Conservation (phyloP, 1,284 basidiomycete species). For the Tremellales sp. region DNA sequence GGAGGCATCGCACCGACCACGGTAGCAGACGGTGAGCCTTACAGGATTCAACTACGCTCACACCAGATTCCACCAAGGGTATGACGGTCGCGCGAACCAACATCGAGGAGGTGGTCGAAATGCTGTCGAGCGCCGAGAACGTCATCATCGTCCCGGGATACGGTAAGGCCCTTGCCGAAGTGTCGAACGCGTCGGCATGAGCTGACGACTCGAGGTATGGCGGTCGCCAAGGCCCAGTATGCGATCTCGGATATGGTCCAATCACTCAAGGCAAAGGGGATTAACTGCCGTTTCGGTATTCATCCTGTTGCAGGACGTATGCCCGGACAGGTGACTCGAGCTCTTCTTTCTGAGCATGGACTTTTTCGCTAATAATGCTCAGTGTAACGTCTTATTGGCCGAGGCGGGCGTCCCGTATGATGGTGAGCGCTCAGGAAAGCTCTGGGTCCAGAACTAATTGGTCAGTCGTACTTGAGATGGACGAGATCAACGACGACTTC, state of each 20-base stretch:
- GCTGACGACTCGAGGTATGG: conserved; percentile 56
- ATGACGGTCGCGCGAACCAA: conserved; percentile 63
- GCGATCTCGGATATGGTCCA: conserved; percentile 75
- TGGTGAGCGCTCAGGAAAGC: conserved; percentile 54
- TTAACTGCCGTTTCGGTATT: conserved; percentile 58
- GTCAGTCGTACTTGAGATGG: conserved; percentile 79
- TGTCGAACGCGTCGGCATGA: background rate
- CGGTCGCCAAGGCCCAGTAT: conserved; percentile 80
- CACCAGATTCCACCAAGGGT: conserved; percentile 67
- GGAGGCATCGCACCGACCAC: conserved; percentile 66
- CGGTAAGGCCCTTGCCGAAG: too few relatives aligned
- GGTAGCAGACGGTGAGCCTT: conserved; percentile 39
- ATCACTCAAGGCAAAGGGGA: conserved; percentile 63
- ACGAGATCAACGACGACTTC: conserved; percentile 87
- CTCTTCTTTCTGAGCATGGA: background rate
- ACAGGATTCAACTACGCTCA: background rate
- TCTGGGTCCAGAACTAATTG: conserved; percentile 1
- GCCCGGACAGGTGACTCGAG: conserved; percentile 25
- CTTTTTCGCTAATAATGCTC: conserved; percentile 38
- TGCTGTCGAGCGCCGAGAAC: conserved; percentile 68
- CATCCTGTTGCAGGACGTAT: conserved; percentile 46
- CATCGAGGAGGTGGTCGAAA: conserved; percentile 72
- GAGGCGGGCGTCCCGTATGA: conserved; percentile 85
- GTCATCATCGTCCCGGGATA: conserved; percentile 62
- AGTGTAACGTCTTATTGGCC: conserved; percentile 79